Evolutionary conservation across 805 yeast genomes (phyloP).

Genomic region (Vanderwaltozyma yarrowii): DNA sequence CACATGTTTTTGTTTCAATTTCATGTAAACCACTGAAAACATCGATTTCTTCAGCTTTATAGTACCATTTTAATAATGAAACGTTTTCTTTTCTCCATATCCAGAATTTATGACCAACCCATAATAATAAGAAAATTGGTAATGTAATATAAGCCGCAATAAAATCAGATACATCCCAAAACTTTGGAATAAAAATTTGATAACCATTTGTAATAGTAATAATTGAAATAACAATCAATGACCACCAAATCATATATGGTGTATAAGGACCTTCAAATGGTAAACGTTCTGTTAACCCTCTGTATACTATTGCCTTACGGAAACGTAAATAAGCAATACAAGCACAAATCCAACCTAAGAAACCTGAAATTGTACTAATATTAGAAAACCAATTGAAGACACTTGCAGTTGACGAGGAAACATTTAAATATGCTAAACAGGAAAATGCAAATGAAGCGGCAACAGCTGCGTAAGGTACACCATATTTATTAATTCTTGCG

Average conservation of each 20-base stretch:
- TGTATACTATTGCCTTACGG: slow-evolving; percentile 51
- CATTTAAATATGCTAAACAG: slow-evolving; percentile 44
- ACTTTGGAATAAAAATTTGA: slow-evolving; percentile 44
- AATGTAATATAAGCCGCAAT: slow-evolving; percentile 65
- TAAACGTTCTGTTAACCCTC: slow-evolving; percentile 43
- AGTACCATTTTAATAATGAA: slow-evolving; percentile 27
- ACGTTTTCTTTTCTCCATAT: slow-evolving; percentile 22
- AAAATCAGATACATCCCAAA: slow-evolving; percentile 46
- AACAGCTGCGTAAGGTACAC: slow-evolving; percentile 41
- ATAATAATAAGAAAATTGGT: slow-evolving; percentile 34
- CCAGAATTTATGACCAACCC: slow-evolving; percentile 47
- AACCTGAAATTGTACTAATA: slow-evolving; percentile 57
- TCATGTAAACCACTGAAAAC: slow-evolving; percentile 49
- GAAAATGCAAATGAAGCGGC: slow-evolving; percentile 22
- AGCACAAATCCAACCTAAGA: slow-evolving; percentile 51
- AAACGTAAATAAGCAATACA: slow-evolving; percentile 47
- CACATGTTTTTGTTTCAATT: slow-evolving; percentile 43
- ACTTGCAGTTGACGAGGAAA: slow-evolving; percentile 39
- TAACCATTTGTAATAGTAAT: slow-evolving; percentile 64
- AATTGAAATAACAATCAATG: slow-evolving; percentile 39
- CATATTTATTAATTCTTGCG: slow-evolving; percentile 39
- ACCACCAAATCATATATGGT: slow-evolving; percentile 49
- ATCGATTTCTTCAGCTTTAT: slow-evolving; percentile 50
- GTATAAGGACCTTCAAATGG: slow-evolving; percentile 48
- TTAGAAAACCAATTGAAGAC: slow-evolving; percentile 60